Evolutionary conservation across 2,329 filamentous ascomycete species (phyloP).

Genomic region (Ceratocystis cacaofunesta): DNA sequence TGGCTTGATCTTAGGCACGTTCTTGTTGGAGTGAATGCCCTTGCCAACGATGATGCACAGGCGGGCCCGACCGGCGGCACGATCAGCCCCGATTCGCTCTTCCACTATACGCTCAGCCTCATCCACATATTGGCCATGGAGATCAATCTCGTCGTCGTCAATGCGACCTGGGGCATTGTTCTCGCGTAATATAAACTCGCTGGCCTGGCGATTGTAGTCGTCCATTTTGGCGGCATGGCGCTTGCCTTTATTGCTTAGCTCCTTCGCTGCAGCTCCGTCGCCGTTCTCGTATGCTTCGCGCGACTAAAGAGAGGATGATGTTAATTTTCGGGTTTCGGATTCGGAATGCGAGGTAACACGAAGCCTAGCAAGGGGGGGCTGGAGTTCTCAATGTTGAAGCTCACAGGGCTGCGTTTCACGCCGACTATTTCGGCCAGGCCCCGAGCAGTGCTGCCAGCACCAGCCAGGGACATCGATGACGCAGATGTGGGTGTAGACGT

Average conservation of each 20-base stretch:
- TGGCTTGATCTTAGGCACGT: conserved; percentile 93
- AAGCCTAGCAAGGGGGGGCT: not conserved
- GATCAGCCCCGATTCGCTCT: conserved; percentile 66
- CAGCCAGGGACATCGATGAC: not conserved
- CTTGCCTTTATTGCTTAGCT: conserved; percentile 75
- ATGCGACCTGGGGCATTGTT: conserved; percentile 73
- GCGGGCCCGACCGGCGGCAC: conserved; percentile 58
- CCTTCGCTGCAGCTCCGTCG: conserved; percentile 70
- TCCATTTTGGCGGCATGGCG: conserved; percentile 71
- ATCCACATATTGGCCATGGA: conserved; percentile 88
- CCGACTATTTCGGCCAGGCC: not conserved
- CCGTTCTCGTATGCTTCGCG: conserved; percentile 70
- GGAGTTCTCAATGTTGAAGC: not conserved
- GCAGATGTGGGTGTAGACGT: conserved; percentile 16
- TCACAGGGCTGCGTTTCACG: not conserved
- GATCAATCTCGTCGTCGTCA: conserved; percentile 69
- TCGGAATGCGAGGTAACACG: not conserved
- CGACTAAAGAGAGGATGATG: conserved; percentile 32
- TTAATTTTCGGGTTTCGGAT: not conserved
- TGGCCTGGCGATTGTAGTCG: conserved; percentile 77
- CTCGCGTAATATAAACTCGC: conserved; percentile 86
- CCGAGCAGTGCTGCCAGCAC: not conserved
- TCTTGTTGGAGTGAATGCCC: conserved; percentile 69
- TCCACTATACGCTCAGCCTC: conserved; percentile 80
- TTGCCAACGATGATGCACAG: conserved; percentile 93